Conservation (phyloP, 2,329 filamentous ascomycete genomes). For the Elsinoe fawcettii region DNA sequence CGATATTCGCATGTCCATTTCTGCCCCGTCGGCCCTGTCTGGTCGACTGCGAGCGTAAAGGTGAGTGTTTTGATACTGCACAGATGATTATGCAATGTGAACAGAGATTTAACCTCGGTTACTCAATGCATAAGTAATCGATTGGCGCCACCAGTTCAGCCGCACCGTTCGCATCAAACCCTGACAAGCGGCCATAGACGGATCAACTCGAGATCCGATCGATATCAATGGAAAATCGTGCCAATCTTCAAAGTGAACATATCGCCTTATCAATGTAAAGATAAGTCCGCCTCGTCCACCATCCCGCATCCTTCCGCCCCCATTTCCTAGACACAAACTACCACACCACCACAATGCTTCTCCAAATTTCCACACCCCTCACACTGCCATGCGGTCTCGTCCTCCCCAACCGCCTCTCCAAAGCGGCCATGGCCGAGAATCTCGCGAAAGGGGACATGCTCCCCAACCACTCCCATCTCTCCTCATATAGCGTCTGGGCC, state of each 20-base stretch:
- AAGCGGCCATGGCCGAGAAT: slow-evolving; percentile 27
- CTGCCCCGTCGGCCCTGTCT: too few species aligned
- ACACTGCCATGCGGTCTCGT: slow-evolving; percentile 25
- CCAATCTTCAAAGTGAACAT: not conserved
- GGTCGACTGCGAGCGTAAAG: too few species aligned
- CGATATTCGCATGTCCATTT: too few species aligned
- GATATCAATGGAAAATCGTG: not conserved
- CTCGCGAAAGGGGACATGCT: slow-evolving; percentile 22
- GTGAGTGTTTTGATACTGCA: too few species aligned
- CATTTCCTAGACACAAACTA: not conserved
- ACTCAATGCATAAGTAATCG: not conserved
- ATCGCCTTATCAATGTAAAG: not conserved
- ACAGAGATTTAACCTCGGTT: not conserved
- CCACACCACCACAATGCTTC: not conserved
- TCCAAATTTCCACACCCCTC: not conserved
- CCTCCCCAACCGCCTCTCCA: slow-evolving; percentile 26
- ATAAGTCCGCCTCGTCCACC: not conserved
- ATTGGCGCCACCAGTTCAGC: not conserved
- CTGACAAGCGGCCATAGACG: not conserved
- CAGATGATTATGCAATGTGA: too few species aligned
- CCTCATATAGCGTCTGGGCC: slow-evolving; percentile 28
- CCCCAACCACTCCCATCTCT: not conserved
- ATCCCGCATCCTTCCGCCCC: not conserved
- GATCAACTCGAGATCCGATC: not conserved
- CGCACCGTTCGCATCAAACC: not conserved